A percentile compares a stretch with the other conserved stretches of the same genome.
Conservation (phyloP, 2,329 filamentous ascomycete species). For the Claviceps monticola region DNA sequence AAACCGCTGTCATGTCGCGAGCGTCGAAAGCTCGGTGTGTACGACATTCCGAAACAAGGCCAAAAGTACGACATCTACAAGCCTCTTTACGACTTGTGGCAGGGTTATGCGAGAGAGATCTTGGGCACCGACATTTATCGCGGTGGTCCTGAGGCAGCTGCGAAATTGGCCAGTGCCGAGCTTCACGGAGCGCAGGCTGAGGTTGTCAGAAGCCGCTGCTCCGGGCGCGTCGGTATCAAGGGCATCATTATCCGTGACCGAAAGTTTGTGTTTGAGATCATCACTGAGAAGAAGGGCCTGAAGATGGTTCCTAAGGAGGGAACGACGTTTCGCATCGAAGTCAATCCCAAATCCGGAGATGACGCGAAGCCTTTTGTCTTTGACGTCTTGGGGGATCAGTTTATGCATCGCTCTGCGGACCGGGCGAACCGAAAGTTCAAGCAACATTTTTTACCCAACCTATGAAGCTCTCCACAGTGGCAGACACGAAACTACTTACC, state of each 20-base stretch:
- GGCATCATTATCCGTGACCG: constrained; percentile 86
- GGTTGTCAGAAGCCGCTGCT: constrained; percentile 70
- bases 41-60: constrained; percentile 57
- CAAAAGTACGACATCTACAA: constrained; percentile 57
- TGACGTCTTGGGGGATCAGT: constrained; percentile 78
- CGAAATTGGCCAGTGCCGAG: constrained; percentile 73
- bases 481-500: not conserved
- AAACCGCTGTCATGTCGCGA: constrained; percentile 67
- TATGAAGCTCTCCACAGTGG: not conserved
- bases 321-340: constrained; percentile 65
- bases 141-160: constrained; percentile 46
- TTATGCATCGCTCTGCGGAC: constrained; percentile 70
- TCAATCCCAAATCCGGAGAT: constrained; percentile 31
- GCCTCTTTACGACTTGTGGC: constrained; percentile 67
- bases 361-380: constrained; percentile 44
- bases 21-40: constrained; percentile 58
- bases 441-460: constrained; percentile 48
- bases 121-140: constrained; percentile 47
- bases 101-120: constrained; percentile 71
- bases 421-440: constrained; percentile 88
- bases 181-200: constrained; percentile 77
- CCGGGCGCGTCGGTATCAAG: constrained; percentile 64
- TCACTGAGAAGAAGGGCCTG: constrained; percentile 55
- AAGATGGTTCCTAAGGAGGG: constrained; percentile 84
- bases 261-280: constrained; percentile 72